Evolutionary conservation across 345 rosid genomes (phyloP).

Genomic region (Cardamine chenopodiifolia): DNA sequence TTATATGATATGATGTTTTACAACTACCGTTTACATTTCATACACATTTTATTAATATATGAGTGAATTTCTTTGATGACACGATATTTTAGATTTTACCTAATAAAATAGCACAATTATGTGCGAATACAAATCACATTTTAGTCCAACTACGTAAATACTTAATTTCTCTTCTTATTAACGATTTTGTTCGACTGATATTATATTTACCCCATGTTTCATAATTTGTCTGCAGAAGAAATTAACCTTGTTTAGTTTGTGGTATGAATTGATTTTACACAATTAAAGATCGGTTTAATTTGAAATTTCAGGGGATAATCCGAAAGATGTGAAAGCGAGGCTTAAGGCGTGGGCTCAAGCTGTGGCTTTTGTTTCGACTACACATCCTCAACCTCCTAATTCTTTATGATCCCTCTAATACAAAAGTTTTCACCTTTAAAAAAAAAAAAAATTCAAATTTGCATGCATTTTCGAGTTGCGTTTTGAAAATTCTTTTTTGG

Average conservation of each 20-base stretch:
- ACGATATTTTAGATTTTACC: background rate
- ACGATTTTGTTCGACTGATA: no score
- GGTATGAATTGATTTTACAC: background rate
- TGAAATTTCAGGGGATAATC: constrained; percentile 71
- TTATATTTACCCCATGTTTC: no score
- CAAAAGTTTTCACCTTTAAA: background rate
- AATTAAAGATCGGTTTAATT: background rate
- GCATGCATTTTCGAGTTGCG: constrained; percentile 21
- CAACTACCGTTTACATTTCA: no score
- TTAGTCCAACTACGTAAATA: background rate
- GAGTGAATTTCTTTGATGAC: background rate
- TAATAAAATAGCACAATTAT: background rate
- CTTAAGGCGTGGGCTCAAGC: constrained; percentile 97
- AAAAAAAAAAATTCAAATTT: background rate
- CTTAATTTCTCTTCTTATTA: no score
- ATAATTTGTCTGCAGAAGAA: background rate
- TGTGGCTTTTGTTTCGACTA: constrained; percentile 70
- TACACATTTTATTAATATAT: background rate
- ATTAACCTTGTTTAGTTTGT: background rate
- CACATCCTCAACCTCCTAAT: constrained; percentile 48
- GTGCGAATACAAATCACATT: background rate
- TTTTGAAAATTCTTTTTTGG: constrained; percentile 3
- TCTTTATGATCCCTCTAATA: constrained; percentile 16
- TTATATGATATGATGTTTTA: background rate
- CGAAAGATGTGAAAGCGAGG: constrained; percentile 89